Percentiles rank a stretch among this genome's conserved stretches.
These are phyloP conservation scores for Pythium biforme DNA, from an alignment of 352 stramenopile genomes.

Conservation along the genomic window DNA sequence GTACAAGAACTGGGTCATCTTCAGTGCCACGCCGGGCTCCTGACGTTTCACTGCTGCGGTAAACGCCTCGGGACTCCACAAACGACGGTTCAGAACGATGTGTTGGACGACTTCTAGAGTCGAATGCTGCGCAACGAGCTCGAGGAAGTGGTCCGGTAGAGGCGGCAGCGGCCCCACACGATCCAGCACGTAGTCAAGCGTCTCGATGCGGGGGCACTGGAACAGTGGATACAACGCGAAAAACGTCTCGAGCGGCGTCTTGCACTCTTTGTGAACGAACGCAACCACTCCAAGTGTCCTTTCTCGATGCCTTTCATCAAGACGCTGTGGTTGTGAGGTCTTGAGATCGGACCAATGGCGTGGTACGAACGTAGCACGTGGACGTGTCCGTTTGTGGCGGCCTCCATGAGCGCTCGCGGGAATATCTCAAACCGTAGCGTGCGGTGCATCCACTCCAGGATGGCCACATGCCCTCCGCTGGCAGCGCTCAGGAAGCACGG, in stretches of 20 bases:
- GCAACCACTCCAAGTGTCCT: no score
- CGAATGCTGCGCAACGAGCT: neutral
- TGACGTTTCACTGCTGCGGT: neutral
- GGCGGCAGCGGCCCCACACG: neutral
- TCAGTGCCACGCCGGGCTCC: neutral
- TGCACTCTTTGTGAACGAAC: no score
- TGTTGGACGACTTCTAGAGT: no score
- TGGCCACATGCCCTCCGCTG: neutral
- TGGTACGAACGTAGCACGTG: neutral
- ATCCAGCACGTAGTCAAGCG: neutral
- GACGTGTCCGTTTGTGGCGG: neutral
- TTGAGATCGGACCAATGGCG: neutral
- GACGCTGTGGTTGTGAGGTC: no score
- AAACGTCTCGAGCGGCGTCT: no score
- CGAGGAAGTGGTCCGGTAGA: neutral
- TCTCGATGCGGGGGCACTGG: neutral
- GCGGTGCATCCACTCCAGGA: neutral
- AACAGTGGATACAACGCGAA: neutral
- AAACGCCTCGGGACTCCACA: neutral
- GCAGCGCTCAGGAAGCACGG: neutral
- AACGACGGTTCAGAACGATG: neutral
- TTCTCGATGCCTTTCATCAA: no score
- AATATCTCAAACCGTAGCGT: no score
- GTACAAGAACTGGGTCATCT: neutral
- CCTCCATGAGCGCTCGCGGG: no score